These are phyloP conservation scores for Naganishia vishniacii DNA, from an alignment of 768 basidiomycete genomes.

Conservation along the genomic window DNA sequence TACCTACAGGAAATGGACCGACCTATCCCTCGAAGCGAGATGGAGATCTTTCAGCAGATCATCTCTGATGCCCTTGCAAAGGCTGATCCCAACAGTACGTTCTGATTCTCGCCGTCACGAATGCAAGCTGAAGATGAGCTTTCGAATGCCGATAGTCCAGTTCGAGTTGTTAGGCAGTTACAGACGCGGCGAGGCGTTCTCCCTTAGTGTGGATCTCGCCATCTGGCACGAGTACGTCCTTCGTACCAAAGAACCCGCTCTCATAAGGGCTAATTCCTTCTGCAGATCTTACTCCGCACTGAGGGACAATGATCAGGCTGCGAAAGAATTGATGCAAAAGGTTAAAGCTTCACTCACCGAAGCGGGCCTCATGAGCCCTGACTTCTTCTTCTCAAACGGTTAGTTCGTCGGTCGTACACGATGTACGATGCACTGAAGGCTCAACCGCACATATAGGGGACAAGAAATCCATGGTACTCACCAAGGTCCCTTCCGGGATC, in stretches of 20 bases:
- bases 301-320: conserved; percentile 17
- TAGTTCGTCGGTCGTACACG: not conserved
- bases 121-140: not conserved
- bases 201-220: conserved; percentile 43
- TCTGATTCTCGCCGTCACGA: not conserved
- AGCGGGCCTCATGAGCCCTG: conserved; percentile 31
- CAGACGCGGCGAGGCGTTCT: conserved; percentile 38
- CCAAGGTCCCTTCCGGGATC: conserved; percentile 29
- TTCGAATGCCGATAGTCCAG: conserved; percentile 27
- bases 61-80: conserved; percentile 34
- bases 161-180: conserved; percentile 45
- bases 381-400: conserved; percentile 37
- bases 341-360: conserved; percentile 31
- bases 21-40: conserved; percentile 40
- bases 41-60: conserved; percentile 31
- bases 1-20: conserved; percentile 39
- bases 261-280: not conserved
- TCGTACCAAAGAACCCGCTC: not conserved
- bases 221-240: conserved; percentile 39
- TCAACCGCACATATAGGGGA: conserved; percentile 31
- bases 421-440: not conserved
- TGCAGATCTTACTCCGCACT: conserved; percentile 27
- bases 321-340: conserved; percentile 33
- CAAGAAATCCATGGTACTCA: conserved; percentile 39
- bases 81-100: conserved; percentile 34